Evolutionary conservation across 1,284 basidiomycete genomes (phyloP), one percentile per base, ranked within the genome.

Genomic region (Thecaphora thlaspeos): DNA sequence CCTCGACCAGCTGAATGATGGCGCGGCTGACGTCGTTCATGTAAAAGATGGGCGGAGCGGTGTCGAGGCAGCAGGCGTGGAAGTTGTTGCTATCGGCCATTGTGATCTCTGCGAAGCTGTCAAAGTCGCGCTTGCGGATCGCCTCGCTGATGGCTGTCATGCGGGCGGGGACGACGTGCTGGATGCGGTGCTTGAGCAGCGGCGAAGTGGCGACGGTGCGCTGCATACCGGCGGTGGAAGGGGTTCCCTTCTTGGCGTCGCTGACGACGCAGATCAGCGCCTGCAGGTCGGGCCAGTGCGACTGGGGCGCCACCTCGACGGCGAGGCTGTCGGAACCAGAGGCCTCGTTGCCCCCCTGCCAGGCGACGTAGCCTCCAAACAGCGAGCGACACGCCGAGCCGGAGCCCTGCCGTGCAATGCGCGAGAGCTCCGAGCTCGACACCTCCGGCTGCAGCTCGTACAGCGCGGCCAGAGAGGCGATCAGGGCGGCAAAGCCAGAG

Each of bases 361-460:
- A 99, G 4, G 92, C 91, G 65, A 98, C 95, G 80, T 88, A 98
- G 11, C 94, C 94, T 50, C 94, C 94, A 71, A 93, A 92, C 75
- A 99, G 87, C 46, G 92, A 96, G 38, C 94, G 88, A 80, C 94
- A 99, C 17, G 94, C 94, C 21, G 94, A 97, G 32, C 94, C 95
- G 10, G 91, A 94, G 14, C 94, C 94, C 81, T 95, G 95, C 23
- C 95, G 90, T 1, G 94, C 90, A 75, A 98, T 93, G 66, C 90
- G 82, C 45, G 92, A 96, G 53, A 99, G 88, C 55, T 86, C 82
- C 30, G 81, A 81, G 81, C 88, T 51, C 82, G 53, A 56, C 7
- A 71, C 59, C 32, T 85, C 44, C 81, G 81, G 82, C 39, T 85
- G 87, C 52, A 98, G 88, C 23, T 82, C 75, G 82, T 94, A 98